A percentile compares a stretch with the other conserved stretches of the same genome.
Conservation (phyloP, 352 stramenopile species). For the Phytophthora pluvialis region DNA sequence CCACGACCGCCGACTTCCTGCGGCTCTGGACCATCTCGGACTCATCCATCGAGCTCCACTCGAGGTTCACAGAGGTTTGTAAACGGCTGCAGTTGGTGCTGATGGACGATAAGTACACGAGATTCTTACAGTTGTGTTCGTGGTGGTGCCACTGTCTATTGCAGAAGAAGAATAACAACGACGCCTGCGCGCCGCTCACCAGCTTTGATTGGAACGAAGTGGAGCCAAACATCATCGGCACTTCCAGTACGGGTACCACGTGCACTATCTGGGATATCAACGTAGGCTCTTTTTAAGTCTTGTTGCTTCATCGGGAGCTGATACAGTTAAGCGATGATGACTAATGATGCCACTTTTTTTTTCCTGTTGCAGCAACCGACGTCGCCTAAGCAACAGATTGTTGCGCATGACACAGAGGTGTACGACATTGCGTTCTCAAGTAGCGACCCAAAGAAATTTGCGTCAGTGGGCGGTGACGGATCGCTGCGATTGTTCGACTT, state of each 20-base stretch:
- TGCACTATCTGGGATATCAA: constrained; percentile 99
- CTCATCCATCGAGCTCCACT: constrained; percentile 75
- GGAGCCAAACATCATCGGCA: constrained; percentile 96
- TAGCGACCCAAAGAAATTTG: constrained; percentile 95
- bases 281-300: constrained; percentile 46
- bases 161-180: constrained; percentile 75
- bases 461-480: constrained; percentile 96
- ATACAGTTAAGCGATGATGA: not conserved
- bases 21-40: constrained; percentile 80
- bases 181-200: constrained; percentile 95
- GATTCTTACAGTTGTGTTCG: not conserved
- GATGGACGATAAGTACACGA: not conserved
- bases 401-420: constrained; percentile 98
- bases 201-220: constrained; percentile 99
- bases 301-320: not conserved
- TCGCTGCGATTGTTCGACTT: constrained; percentile 98
- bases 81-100: not conserved
- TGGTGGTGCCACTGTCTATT: constrained; percentile 11
- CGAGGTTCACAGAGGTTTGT: constrained; percentile 74
- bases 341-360: not conserved
- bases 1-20: constrained; percentile 86
- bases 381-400: constrained; percentile 93
- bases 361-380: constrained; percentile 52
- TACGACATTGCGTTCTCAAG: constrained; percentile 98
- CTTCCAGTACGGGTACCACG: constrained; percentile 97